phyloP scores from a whole-genome alignment of 495 filamentous ascomycete species.

The Parmelia sp. region DNA sequence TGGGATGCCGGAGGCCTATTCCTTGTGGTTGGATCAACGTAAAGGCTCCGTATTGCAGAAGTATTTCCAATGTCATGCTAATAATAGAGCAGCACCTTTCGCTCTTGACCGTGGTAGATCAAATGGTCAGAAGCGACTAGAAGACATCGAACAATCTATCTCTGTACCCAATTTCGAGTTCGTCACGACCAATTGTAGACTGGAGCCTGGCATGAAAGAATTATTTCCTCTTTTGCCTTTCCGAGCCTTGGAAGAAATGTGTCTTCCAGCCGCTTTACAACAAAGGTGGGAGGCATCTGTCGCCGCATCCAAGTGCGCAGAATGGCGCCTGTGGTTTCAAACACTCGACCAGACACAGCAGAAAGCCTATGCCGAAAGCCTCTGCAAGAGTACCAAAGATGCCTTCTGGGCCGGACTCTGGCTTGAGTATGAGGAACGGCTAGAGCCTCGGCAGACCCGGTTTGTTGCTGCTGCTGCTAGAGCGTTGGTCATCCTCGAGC shows the following conservation, averaged over 20 bases:
- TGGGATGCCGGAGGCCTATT: too few relatives aligned
- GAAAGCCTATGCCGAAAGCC: neutral
- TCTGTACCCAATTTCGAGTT: neutral
- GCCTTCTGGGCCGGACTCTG: neutral
- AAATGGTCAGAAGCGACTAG: neutral
- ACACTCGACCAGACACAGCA: neutral
- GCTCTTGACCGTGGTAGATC: neutral
- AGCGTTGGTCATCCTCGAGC: neutral
- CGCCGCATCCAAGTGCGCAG: neutral
- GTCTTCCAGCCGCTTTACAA: neutral
- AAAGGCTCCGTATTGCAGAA: neutral
- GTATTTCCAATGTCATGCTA: neutral
- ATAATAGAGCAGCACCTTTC: neutral
- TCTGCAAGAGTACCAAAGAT: neutral
- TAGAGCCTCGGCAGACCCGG: neutral
- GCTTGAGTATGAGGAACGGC: neutral
- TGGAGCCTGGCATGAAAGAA: neutral
- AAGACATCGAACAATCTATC: too few relatives aligned
- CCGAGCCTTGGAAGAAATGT: neutral
- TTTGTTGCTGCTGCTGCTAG: neutral
- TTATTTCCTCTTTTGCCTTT: neutral
- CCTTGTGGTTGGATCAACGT: neutral
- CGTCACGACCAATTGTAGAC: neutral
- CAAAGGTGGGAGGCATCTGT: neutral
- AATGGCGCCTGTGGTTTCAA: neutral